Evolutionary conservation across 768 basidiomycete genomes (phyloP).

Genomic region (Boletus rubropictus): DNA sequence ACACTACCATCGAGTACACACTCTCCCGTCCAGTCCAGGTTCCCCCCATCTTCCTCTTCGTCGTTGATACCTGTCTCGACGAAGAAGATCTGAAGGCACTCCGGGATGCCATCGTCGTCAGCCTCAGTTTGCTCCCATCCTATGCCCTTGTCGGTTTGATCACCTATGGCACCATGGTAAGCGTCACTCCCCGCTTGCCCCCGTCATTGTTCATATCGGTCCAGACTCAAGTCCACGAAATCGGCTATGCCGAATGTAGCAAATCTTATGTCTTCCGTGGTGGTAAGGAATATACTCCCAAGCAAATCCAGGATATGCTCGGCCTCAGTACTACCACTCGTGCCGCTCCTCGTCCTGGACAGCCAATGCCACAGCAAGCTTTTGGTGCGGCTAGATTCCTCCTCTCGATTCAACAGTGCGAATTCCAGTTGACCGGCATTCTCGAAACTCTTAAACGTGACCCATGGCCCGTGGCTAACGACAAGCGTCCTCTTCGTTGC

Average conservation of each 20-base stretch:
- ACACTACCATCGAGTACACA: slow-evolving; percentile 99
- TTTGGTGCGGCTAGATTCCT: slow-evolving; percentile 89
- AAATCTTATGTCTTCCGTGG: slow-evolving; percentile 99
- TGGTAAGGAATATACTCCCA: slow-evolving; percentile 91
- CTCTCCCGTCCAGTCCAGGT: slow-evolving; percentile 85
- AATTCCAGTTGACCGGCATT: slow-evolving; percentile 93
- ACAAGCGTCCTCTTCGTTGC: slow-evolving; percentile 88
- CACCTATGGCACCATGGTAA: slow-evolving; percentile 95
- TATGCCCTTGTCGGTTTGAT: slow-evolving; percentile 93
- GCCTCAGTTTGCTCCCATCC: slow-evolving; percentile 86
- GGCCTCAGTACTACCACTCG: slow-evolving; percentile 69
- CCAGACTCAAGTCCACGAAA: slow-evolving; percentile 96
- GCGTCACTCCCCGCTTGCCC: slow-evolving; percentile 14
- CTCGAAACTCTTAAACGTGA: slow-evolving; percentile 83
- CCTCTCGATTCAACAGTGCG: slow-evolving; percentile 85
- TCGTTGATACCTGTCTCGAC: slow-evolving; percentile 94
- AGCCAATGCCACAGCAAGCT: slow-evolving; percentile 72
- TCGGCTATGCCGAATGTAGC: slow-evolving; percentile 91
- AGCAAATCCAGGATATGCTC: slow-evolving; percentile 98
- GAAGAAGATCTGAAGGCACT: slow-evolving; percentile 95
- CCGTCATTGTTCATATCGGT: neutral
- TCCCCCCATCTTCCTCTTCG: slow-evolving; percentile 95
- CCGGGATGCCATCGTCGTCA: slow-evolving; percentile 90
- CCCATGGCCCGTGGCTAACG: slow-evolving; percentile 96
- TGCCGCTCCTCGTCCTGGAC: slow-evolving; percentile 81